A percentile compares a stretch with the other conserved stretches of the same genome.
Conservation (phyloP, 2,329 filamentous ascomycete genomes). For the Parastagonospora avenae region DNA sequence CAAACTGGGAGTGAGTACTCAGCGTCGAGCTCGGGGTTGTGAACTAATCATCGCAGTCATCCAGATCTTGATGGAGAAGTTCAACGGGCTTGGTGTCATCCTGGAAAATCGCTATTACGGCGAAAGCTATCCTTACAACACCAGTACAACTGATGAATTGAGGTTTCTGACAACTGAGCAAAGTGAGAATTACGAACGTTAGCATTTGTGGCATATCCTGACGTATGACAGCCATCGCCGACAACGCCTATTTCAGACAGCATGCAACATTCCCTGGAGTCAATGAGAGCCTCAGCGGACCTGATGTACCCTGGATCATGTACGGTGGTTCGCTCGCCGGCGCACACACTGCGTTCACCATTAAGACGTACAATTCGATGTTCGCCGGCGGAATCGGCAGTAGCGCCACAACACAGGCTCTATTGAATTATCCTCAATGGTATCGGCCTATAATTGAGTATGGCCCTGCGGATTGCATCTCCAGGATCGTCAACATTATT, state of each 20-base stretch:
- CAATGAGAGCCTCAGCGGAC: slow-evolving; percentile 49
- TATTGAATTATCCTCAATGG: slow-evolving; percentile 56
- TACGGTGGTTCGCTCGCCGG: slow-evolving; percentile 54
- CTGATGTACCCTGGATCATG: slow-evolving; percentile 54
- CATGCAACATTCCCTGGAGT: slow-evolving; percentile 55
- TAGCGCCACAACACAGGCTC: slow-evolving; percentile 51
- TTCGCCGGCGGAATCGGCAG: slow-evolving; percentile 58
- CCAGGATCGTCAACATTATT: slow-evolving; percentile 55
- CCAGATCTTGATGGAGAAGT: slow-evolving; percentile 60
- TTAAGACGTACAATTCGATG: slow-evolving; percentile 54
- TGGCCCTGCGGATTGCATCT: slow-evolving; percentile 56
- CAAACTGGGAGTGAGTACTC: slow-evolving; percentile 47
- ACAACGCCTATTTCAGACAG: slow-evolving; percentile 59
- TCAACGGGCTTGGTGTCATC: slow-evolving; percentile 60
- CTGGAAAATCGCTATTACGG: slow-evolving; percentile 60
- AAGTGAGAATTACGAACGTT: slow-evolving; percentile 24
- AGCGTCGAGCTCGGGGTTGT: not conserved
- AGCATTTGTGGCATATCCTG: not conserved
- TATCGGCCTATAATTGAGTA: slow-evolving; percentile 58
- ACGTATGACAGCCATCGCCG: slow-evolving; percentile 49
- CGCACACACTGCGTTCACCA: slow-evolving; percentile 52
- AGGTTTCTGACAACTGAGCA: slow-evolving; percentile 58
- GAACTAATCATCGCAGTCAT: slow-evolving; percentile 46
- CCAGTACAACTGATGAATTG: slow-evolving; percentile 56
- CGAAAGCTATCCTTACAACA: slow-evolving; percentile 55